phyloP scores from a whole-genome alignment of 2,329 filamentous ascomycete genomes.

The Paraconiothyrium brasiliense region DNA sequence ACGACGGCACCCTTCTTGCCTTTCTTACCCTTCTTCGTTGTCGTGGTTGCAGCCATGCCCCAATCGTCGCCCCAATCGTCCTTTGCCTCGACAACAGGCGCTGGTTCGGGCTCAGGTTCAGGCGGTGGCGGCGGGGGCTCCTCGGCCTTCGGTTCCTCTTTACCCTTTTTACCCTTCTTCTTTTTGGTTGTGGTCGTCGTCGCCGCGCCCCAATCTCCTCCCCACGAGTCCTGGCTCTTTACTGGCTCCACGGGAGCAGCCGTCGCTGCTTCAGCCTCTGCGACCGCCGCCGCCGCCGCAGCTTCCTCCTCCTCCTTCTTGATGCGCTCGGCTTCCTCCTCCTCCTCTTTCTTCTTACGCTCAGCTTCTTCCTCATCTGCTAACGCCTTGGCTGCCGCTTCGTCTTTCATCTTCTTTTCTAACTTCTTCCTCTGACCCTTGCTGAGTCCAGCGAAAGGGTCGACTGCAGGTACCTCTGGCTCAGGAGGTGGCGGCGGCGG shows the following conservation, averaged over 20 bases:
- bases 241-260: conserved; percentile 35
- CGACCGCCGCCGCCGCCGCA: conserved; percentile 35
- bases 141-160: conserved; percentile 43
- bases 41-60: conserved; percentile 18
- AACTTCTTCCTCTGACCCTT: conserved; percentile 12
- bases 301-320: conserved; percentile 10
- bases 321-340: conserved; percentile 26
- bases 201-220: conserved; percentile 31
- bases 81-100: conserved; percentile 40
- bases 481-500: conserved; percentile 24
- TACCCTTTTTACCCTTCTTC: conserved; percentile 52
- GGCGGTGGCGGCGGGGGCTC: conserved; percentile 20
- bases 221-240: conserved; percentile 36
- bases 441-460: conserved; percentile 13
- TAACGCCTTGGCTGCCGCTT: conserved; percentile 45
- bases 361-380: conserved; percentile 52
- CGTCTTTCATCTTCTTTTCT: conserved; percentile 11
- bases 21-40: conserved; percentile 63
- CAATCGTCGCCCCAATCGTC: conserved; percentile 43
- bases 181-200: conserved; percentile 36
- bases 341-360: conserved; percentile 45
- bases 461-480: conserved; percentile 19
- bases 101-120: conserved; percentile 30
- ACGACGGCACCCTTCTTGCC: conserved; percentile 61
- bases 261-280: conserved; percentile 39